Evolutionary conservation across 2,329 filamentous ascomycete species (phyloP).

Genomic region (Penicillium sp.): DNA sequence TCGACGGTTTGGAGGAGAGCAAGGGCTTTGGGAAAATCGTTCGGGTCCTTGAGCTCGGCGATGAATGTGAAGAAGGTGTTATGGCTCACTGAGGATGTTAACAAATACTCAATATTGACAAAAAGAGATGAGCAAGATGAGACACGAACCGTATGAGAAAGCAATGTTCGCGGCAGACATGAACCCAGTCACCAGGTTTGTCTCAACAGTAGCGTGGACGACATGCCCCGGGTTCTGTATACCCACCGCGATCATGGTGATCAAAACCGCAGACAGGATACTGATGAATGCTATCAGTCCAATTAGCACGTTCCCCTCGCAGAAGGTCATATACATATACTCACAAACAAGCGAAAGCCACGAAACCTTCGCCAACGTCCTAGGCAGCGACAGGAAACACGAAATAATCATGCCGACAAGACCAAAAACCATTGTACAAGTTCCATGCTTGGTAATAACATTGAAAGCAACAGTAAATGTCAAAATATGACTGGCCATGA

Average conservation of each 20-base stretch:
- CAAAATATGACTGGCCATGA: slow-evolving; percentile 69
- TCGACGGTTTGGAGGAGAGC: slow-evolving; percentile 60
- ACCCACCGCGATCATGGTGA: slow-evolving; percentile 67
- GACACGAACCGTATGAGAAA: slow-evolving; percentile 54
- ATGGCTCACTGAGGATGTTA: slow-evolving; percentile 40
- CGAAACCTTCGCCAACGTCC: slow-evolving; percentile 55
- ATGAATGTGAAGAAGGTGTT: slow-evolving; percentile 69
- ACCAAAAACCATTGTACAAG: slow-evolving; percentile 64
- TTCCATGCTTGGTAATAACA: slow-evolving; percentile 60
- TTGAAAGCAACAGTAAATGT: slow-evolving; percentile 70
- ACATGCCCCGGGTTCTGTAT: slow-evolving; percentile 46
- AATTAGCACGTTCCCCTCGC: too few relatives aligned
- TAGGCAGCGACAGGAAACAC: slow-evolving; percentile 58
- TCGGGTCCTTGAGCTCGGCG: slow-evolving; percentile 61
- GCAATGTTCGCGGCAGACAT: slow-evolving; percentile 65
- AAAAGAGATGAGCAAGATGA: too few relatives aligned
- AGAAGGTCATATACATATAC: too few relatives aligned
- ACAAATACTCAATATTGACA: too few relatives aligned
- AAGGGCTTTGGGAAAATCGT: slow-evolving; percentile 62
- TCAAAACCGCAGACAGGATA: slow-evolving; percentile 63
- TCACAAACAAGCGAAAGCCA: slow-evolving; percentile 37
- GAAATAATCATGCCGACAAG: slow-evolving; percentile 59
- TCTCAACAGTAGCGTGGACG: slow-evolving; percentile 38
- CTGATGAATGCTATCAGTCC: slow-evolving; percentile 60
- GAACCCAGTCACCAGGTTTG: slow-evolving; percentile 57